Evolutionary conservation across 441 rosid genomes (phyloP), one percentile per base, ranked within the genome.

Genomic region (Arabidopsis hybrid): DNA sequence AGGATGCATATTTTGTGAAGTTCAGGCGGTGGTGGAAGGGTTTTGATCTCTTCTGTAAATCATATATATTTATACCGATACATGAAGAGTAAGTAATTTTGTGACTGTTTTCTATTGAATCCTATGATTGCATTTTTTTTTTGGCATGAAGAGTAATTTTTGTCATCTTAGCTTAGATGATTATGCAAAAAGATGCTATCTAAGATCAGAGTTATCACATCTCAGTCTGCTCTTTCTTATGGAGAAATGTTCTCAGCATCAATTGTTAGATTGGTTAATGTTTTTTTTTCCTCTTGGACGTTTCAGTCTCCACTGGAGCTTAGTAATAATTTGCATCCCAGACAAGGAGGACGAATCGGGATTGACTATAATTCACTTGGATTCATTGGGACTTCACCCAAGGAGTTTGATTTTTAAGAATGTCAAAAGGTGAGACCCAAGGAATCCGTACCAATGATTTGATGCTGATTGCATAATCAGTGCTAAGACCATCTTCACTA

Each of bases 1-100:
- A 84, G 79, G 88, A 83, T 81, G 77, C 87, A 56, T 72, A 65
- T 73, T 93, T 93, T 84, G 73, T 81, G 47, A 95, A 83, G 88
- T 90, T 93, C 80, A 85, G 99, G 84, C 89, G 96, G 83, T 95
- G 99, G 99, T 95, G 97, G 99, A 91, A 81, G 82, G 97, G 95
- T 71, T 81, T 83, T 70, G 85, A 90, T 82, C 83, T 95, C 65
- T 95, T 95, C 76, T 83, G 89, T 74, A 95, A 90, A 84, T 89
- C 98, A 5, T 95, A 95, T 78, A 60, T 95, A 52, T 79, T 95
- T 71, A 87, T 95, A 78, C 99, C 99, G 34, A 90, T 93, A 65
- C 96, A 95, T 32, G 95, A 93, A 40, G 91, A 87, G 98, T 95
- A 85, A 81, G 98, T 82, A 49, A 4, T 40, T n/a, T 18, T 4